Base-by-base conservation (phyloP, 78 protist species). In the Protostelium mycophagum region DNA sequence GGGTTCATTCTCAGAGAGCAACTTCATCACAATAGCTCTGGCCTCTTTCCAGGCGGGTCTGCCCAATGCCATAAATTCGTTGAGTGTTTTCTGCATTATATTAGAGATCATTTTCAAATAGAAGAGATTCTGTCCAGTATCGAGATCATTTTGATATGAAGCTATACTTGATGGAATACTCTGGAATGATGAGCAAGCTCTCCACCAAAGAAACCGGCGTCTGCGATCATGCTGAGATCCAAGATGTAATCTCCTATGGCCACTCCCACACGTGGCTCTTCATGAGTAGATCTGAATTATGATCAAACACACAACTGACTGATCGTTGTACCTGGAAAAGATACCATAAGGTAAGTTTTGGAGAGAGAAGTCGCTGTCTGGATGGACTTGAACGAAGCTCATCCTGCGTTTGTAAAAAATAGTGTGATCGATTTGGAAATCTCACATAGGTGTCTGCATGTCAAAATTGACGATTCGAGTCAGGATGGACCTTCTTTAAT, bases 321-420 rank as follows among this genome's bases (percentile, higher is more conserved):
- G 16, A 1, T 35, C 0, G 0, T 0, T 85, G 0, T 0, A 63
- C 93, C n/a, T n/a, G 39, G 83, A 38, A 88, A 97, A 96, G 16
- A 93, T 90, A 38, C 98, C 99, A 63, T 87, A 96, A 35, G 99
- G 99, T 5, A 98, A 39, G 92, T 97, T 98, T 86, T 96, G 97
- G 85, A 97, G n/a, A 86, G 99, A 95, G 89, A 98, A 98, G 35
- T 94, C 96, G 86, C 91, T 90, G 37, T 91, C 93, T 5, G 91
- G 91, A n/a, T 37, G 29, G 35, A 90, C 92, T 83, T 89, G 88
- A 88, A 92, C 88, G 85, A 92, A 92, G 51, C 90, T 86, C 63
- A 89, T 23, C 87, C 28, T 90, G n/a, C n/a, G n/a, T n/a, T n/a
- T n/a, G n/a, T n/a, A n/a, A n/a, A n/a, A n/a, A n/a, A n/a, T n/a